Percentiles rank a stretch among this genome's conserved stretches.
phyloP scores from a whole-genome alignment of 768 basidiomycete genomes.

The Leccinum disarticulatum region DNA sequence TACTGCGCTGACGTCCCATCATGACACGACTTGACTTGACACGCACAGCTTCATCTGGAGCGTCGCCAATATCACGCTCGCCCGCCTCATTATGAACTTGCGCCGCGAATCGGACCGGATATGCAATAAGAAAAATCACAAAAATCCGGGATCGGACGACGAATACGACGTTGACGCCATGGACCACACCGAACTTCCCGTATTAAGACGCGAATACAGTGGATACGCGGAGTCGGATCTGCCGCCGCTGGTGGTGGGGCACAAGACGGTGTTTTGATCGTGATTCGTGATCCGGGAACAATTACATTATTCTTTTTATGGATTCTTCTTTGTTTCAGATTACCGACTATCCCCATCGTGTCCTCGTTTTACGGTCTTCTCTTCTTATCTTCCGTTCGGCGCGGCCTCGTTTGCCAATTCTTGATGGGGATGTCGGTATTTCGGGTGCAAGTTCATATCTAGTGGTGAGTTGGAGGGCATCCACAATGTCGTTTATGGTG shows the following conservation, averaged over 20 bases:
- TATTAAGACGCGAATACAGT: not conserved
- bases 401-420: not conserved
- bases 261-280: not conserved
- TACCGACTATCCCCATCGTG: not conserved
- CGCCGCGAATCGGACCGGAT: slow-evolving; percentile 17
- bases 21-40: not conserved
- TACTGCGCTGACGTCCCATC: not conserved
- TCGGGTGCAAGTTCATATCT: no score
- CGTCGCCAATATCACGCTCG: slow-evolving; percentile 32
- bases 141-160: no score
- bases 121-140: not conserved
- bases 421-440: not conserved
- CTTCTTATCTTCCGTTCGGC: not conserved
- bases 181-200: slow-evolving; percentile 7
- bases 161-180: not conserved
- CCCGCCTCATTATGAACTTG: slow-evolving; percentile 36
- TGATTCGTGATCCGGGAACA: not conserved
- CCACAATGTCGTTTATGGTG: not conserved
- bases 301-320: not conserved
- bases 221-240: not conserved
- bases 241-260: no score
- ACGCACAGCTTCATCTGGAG: slow-evolving; percentile 27
- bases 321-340: not conserved
- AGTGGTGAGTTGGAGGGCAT: not conserved
- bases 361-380: not conserved